These are phyloP conservation scores for Populus euphratica DNA, from an alignment of 345 rosid genomes.

Conservation along the genomic window DNA sequence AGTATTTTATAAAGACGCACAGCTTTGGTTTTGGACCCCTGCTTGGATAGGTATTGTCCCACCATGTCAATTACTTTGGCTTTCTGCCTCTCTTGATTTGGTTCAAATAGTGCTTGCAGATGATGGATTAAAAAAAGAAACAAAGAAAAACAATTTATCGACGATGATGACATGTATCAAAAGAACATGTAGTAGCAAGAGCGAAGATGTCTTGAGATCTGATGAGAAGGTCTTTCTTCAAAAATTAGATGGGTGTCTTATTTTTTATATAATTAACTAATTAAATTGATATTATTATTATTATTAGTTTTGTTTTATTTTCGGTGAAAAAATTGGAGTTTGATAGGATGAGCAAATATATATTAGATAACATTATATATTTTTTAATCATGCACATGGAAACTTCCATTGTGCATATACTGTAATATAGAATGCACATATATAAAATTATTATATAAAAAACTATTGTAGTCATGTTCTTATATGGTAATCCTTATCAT, in stretches of 20 bases:
- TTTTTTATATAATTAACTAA: no score
- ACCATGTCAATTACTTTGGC: neutral
- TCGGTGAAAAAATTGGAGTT: neutral
- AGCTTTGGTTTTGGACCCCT: neutral
- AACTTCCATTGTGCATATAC: no score
- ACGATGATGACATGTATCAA: neutral
- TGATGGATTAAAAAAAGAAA: no score
- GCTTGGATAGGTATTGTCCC: neutral
- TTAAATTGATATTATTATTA: neutral
- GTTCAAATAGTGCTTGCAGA: no score
- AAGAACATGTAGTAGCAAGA: neutral
- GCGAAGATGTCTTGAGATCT: neutral
- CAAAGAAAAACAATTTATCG: no score
- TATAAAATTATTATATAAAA: no score
- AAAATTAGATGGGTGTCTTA: no score
- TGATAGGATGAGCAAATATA: neutral
- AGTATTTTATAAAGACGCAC: neutral
- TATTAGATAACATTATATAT: neutral
- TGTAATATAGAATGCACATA: no score
- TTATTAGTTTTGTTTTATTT: no score
- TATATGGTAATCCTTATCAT: fast-evolving
- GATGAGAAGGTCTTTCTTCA: neutral
- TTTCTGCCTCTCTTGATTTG: neutral
- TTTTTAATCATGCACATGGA: no score
- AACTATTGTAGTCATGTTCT: fast-evolving